Percentiles rank a stretch among this genome's conserved stretches.
phyloP scores from a whole-genome alignment of 179 eudicot species.

The Beta corolliflora region DNA sequence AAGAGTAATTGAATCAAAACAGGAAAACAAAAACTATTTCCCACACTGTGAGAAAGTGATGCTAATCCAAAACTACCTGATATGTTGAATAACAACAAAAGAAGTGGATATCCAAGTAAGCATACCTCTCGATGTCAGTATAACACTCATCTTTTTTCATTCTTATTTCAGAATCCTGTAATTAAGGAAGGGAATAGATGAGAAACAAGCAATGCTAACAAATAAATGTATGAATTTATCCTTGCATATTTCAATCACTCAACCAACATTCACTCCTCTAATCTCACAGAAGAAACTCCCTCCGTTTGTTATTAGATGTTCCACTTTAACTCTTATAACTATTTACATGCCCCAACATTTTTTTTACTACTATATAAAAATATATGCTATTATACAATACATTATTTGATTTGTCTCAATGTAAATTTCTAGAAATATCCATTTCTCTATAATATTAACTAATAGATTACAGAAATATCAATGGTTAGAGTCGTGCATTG shows the following conservation, averaged over 20 bases:
- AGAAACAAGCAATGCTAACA: conserved; percentile 7
- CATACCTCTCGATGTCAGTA: conserved; percentile 72
- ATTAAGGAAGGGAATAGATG: background rate
- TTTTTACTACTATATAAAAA: too few relatives aligned
- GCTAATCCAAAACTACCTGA: background rate
- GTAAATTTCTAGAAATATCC: too few relatives aligned
- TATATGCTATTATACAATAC: too few relatives aligned
- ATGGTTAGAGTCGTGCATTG: too few relatives aligned
- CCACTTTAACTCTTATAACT: too few relatives aligned
- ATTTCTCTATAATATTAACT: too few relatives aligned
- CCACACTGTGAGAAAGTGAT: background rate
- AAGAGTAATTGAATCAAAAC: conserved; percentile 13
- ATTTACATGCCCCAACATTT: too few relatives aligned
- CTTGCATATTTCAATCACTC: background rate
- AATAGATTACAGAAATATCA: too few relatives aligned
- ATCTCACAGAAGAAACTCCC: too few relatives aligned
- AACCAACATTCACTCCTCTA: background rate
- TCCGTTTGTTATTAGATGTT: too few relatives aligned
- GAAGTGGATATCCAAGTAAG: background rate
- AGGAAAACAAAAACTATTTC: background rate
- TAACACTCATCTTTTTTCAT: conserved; percentile 72
- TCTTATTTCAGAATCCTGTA: conserved; percentile 68
- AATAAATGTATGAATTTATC: background rate
- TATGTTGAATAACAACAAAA: background rate
- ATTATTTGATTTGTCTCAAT: too few relatives aligned